Evolutionary conservation across 2,329 filamentous ascomycete species (phyloP).

Genomic region (Daldinia eschscholtzii): DNA sequence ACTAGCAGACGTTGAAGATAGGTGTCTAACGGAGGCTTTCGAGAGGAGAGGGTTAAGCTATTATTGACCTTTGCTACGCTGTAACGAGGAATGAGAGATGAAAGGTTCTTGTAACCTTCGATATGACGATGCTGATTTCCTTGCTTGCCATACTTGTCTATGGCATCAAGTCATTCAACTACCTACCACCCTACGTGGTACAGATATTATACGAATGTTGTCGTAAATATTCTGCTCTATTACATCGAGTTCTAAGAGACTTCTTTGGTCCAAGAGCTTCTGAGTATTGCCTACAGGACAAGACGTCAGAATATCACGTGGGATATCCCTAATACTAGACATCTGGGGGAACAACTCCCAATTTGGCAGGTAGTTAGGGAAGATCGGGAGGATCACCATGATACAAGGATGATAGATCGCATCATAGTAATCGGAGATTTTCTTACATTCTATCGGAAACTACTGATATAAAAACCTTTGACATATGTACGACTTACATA

Average conservation of each 20-base stretch:
- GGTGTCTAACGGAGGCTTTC: background rate
- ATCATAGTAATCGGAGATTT: constrained; percentile 26
- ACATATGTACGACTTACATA: constrained; percentile 5
- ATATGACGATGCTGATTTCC: constrained; percentile 1
- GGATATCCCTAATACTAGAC: constrained; percentile 2
- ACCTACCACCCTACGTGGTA: background rate
- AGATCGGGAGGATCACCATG: constrained; percentile 13
- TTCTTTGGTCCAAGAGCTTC: background rate
- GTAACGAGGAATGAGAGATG: background rate
- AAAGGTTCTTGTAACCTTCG: background rate
- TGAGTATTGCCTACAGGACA: background rate
- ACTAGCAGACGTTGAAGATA: background rate
- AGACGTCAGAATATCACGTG: constrained; percentile 12
- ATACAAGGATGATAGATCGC: constrained; percentile 22
- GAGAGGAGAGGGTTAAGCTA: background rate
- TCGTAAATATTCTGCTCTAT: background rate
- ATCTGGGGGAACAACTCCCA: constrained; percentile 1
- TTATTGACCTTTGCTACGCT: constrained; percentile 4
- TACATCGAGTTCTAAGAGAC: too few species aligned
- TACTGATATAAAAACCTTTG: constrained; percentile 4
- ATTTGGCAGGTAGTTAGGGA: constrained; percentile 20
- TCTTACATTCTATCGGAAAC: constrained; percentile 3
- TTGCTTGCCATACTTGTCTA: background rate
- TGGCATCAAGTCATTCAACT: too few species aligned
- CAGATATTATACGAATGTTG: background rate